Base-by-base conservation (phyloP, 176 grass and related monocot genomes). In the Guadua angustifolia region DNA sequence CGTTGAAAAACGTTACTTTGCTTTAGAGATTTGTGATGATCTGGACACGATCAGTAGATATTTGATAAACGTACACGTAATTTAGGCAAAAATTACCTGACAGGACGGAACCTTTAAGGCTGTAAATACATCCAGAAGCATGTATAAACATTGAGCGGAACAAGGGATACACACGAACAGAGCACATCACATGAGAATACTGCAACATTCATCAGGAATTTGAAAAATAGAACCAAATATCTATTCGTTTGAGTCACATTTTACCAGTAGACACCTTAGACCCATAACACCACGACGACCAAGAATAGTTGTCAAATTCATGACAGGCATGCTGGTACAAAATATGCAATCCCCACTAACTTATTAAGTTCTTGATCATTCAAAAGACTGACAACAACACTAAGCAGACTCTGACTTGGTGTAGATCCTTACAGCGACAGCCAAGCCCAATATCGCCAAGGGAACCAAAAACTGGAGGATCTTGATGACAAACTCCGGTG, bases 381-480 rank as follows among this genome's bases (percentile, higher is more conserved):
- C 33, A 36, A 63, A 62, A 17, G 24, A 66, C 39, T 73, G 13
- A 82, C 56, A 46, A 62, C 17, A 64, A 24, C 61, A 24, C 40
- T 86, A 86, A 39, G 79, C 67, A 2, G 84, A 65, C 84, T 89
- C 92, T 2, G 92, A 80, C 84, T 97, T 97, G 84, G 95, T 97
- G 86, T 97, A 97, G 84, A 93, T 75, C 83, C 92, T 92, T 77
- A 97, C 79, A 29, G 78, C 92, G 6, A 93, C 90, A 9, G 92
- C 95, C 63, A 91, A 83, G 18, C 92, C 95, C 86, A 97, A 86
- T 53, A 94, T 93, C 1, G 87, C 86, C 14, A 97, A 51, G 32
- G 95, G 95, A 61, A 97, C 90, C 69, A 97, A 83, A 87, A 97
- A 93, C 92, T 93, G 95, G 39, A 94, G 92, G 43, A 97, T 83